Evolutionary conservation across 495 filamentous ascomycete genomes (phyloP), one percentile per base, ranked within the genome.

Genomic region (Neurospora sublineolata): DNA sequence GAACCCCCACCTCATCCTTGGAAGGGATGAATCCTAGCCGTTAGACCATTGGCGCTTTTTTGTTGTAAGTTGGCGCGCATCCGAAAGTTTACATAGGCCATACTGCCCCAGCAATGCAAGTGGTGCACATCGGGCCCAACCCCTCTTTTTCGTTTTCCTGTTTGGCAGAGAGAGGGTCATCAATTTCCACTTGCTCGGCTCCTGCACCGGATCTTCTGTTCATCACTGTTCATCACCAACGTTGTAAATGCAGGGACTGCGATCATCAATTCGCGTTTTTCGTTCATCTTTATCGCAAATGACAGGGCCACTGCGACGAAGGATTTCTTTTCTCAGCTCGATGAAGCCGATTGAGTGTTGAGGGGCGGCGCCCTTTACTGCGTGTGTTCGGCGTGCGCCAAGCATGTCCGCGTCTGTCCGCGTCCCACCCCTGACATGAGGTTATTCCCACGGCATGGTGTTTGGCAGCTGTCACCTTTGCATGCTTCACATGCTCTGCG

Each of bases 11-110:
- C 52, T 64, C 52, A 64, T 64, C 52, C 52, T 64, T 64, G 52
- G 52, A 64, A 64, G 52, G 52, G 52, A 64, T 64, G 52, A 64
- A 64, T 64, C 52, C 52, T 64, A 64, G 52, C 52, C 52, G 52
- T 64, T 64, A 64, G 52, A 64, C 52, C 52, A 64, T 64, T 64
- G 52, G 52, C 52, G 52, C 52, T 33, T 60, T 60, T 16, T 30
- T 64, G 23, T 60, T 64, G 52, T 0, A 33, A 18, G 4, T 18
- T 1, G 52, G 12, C 18, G 12, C 1, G 1, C 0, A 14, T 0
- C 2, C 0, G 1, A 0, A 0, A 1, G 23, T 1, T 60, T 60
- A 60, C 12, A 60, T 36, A n/a, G n/a, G n/a, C n/a, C n/a, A n/a
- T n/a, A n/a, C n/a, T n/a, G n/a, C n/a, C n/a, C n/a, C n/a, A n/a